A percentile compares a stretch with the other conserved stretches of the same genome.
phyloP scores from a whole-genome alignment of 495 filamentous ascomycete genomes.

The Terfezia boudieri region DNA sequence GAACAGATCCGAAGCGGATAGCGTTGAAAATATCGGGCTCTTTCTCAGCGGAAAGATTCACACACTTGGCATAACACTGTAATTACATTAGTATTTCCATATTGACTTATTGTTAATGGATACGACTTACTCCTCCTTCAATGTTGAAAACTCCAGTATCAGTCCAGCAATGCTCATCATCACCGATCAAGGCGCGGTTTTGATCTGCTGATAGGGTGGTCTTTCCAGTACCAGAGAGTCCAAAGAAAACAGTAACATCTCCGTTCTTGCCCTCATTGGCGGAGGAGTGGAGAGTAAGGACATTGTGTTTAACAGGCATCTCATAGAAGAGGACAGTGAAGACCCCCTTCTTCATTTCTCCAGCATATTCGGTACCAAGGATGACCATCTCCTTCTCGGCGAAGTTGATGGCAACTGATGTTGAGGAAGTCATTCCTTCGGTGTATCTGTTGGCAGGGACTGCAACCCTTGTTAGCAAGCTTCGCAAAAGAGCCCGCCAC shows the following conservation, averaged over 20 bases:
- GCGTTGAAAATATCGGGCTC: conserved; percentile 95
- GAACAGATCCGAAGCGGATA: conserved; percentile 87
- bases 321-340: conserved; percentile 99
- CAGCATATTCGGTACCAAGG: conserved; percentile 94
- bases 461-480: conserved; percentile 3
- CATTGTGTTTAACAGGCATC: conserved; percentile 98
- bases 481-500: background rate
- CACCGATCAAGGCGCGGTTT: conserved; percentile 87
- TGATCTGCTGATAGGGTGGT: conserved; percentile 93
- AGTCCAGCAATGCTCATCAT: conserved; percentile 99
- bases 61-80: conserved; percentile 88
- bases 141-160: conserved; percentile 97
- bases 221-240: conserved; percentile 95
- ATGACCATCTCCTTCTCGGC: conserved; percentile 94
- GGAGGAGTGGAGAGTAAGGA: conserved; percentile 87
- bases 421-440: conserved; percentile 90
- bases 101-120: conserved; percentile 6
- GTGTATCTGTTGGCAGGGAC: conserved; percentile 96
- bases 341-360: conserved; percentile 99
- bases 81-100: background rate
- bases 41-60: conserved; percentile 94
- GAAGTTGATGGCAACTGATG: conserved; percentile 72
- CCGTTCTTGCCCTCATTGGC: conserved; percentile 73
- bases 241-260: conserved; percentile 97
- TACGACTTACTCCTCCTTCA: conserved; percentile 44